Base-by-base conservation (phyloP, 169 alveolate genomes). In the Plasmodium billcollinsi region DNA sequence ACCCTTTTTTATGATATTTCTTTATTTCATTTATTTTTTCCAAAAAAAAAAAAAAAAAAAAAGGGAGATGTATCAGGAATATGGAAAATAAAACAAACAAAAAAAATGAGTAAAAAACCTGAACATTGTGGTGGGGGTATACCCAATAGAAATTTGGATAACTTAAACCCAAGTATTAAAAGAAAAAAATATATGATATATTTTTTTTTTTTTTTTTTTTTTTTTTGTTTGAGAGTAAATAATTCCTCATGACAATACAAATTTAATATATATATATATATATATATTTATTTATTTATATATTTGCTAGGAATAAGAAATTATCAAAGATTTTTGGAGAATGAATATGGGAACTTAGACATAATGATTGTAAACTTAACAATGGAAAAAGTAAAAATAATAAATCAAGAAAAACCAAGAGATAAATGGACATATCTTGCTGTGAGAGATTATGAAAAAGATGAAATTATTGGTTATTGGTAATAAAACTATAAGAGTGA, bases 371-470 rank as follows among this genome's bases (percentile, higher is more conserved):
- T 76, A 12, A 63, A 33, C 11, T 39, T 76, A 39, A 58, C 89
- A 15, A 4, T 71, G 15, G 89, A 76, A 65, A 76, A 63, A 49
- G 66, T 76, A 24, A 76, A 65, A 7, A 2, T 76, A 18, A 15
- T 54, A 18, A 71, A 76, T 24, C 66, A 45, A 26, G 4, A 3
- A 9, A 63, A 12, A 0, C 70, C 61, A 24, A 88, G 95, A 26
- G 54, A 62, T 15, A 80, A 39, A 1, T 92, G 95, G 95, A 75
- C 91, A 21, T 88, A 71, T 59, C 83, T 92, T 18, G 93, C 93
- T 8, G 95, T 92, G 39, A 74, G 80, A 61, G 83, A 66, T 20
- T 54, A 24, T 2, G 66, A 74, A 14, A 75, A 33, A 26, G 88
- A 88, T 67, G 72, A 61, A 67, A 56, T 92, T 56, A 14, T 92